Conservation (phyloP, 116 monocot genomes). For the Posidonia oceanica region DNA sequence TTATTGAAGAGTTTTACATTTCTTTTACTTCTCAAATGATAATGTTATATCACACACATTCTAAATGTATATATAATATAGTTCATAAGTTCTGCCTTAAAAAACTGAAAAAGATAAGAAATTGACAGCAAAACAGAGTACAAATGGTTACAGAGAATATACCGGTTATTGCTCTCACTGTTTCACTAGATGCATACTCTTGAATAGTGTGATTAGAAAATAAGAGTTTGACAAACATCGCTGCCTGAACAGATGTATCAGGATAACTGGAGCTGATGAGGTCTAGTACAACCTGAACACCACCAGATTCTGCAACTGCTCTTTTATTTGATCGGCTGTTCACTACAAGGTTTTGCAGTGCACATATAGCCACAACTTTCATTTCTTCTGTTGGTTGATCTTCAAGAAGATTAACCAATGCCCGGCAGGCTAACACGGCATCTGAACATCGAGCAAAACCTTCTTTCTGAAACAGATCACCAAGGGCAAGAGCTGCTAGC, state of each 20-base stretch:
- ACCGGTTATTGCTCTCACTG: slow-evolving; percentile 92
- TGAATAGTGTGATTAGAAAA: slow-evolving; percentile 94
- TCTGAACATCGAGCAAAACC: slow-evolving; percentile 71
- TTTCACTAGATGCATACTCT: slow-evolving; percentile 97
- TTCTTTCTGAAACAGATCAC: slow-evolving; percentile 97
- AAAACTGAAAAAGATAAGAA: no score
- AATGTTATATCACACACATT: no score
- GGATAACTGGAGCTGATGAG: slow-evolving; percentile 73
- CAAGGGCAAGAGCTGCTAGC: slow-evolving; percentile 81
- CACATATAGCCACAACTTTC: slow-evolving; percentile 97
- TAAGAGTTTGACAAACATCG: slow-evolving; percentile 92
- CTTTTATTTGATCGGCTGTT: slow-evolving; percentile 89
- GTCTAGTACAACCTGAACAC: slow-evolving; percentile 93
- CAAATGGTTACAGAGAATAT: slow-evolving; percentile 4
- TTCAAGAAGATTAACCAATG: slow-evolving; percentile 95
- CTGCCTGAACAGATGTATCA: slow-evolving; percentile 93
- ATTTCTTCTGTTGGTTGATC: slow-evolving; percentile 96
- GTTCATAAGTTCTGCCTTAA: no score
- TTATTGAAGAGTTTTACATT: no score
- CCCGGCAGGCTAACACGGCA: slow-evolving; percentile 85
- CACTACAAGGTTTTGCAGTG: slow-evolving; percentile 92
- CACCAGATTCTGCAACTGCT: slow-evolving; percentile 98
- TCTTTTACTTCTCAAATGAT: no score
- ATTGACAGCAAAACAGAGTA: background rate
- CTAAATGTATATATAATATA: no score